Evolutionary conservation across 177 flowering plant genomes (phyloP).

Genomic region (Vitis hybrid): DNA sequence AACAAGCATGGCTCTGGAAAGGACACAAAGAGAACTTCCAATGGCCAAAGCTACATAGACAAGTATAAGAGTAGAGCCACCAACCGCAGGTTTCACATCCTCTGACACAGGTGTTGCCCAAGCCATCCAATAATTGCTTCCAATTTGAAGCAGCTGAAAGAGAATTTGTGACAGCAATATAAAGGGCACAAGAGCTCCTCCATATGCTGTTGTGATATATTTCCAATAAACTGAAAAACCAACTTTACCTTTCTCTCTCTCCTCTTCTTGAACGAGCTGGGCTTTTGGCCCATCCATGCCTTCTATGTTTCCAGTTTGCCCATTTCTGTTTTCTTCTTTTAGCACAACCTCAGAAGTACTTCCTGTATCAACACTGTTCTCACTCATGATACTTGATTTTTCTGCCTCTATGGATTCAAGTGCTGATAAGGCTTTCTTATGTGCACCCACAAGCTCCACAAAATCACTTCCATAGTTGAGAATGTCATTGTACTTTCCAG

Average conservation of each 20-base stretch:
- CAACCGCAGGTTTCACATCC: constrained; percentile 23
- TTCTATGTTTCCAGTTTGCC: constrained; percentile 5
- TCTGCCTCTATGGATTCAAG: constrained; percentile 19
- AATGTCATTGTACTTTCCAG: constrained; percentile 49
- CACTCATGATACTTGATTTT: constrained; percentile 1
- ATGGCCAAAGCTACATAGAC: constrained; percentile 37
- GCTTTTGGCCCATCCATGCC: constrained; percentile 12
- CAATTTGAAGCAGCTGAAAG: constrained; percentile 37
- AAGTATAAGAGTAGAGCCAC: constrained; percentile 18
- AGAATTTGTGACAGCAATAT: constrained; percentile 30
- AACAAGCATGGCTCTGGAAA: constrained; percentile 22
- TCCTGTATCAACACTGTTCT: neutral
- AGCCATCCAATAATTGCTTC: constrained; percentile 47
- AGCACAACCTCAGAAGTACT: neutral
- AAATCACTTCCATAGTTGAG: constrained; percentile 42
- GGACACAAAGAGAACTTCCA: constrained; percentile 29
- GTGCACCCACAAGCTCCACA: constrained; percentile 51
- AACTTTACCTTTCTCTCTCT: constrained; percentile 42
- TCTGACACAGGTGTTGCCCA: constrained; percentile 38
- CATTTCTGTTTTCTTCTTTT: constrained; percentile 17
- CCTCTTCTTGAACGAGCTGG: constrained; percentile 49
- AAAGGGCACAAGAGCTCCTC: constrained; percentile 37
- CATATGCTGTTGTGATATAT: constrained; percentile 32
- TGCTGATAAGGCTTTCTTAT: constrained; percentile 38
- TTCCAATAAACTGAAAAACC: constrained; percentile 43